Conservation (phyloP, 805 yeast genomes). For the Starmerella geochares region DNA sequence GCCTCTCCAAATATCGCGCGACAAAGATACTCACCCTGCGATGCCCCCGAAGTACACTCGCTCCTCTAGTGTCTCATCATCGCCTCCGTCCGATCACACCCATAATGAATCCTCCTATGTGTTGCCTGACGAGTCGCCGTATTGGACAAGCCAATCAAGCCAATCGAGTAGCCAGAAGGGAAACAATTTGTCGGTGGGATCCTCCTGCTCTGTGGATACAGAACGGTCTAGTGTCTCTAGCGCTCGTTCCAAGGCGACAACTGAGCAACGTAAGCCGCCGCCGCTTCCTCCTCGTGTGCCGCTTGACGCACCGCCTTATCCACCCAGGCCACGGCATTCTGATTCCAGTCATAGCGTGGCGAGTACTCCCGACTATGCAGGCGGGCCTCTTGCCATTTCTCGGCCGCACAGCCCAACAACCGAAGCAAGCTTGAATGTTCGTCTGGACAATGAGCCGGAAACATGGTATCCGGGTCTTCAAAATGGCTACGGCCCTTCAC, state of each 20-base stretch:
- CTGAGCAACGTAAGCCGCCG: too few species aligned
- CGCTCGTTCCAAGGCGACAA: neutral
- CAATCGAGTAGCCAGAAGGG: too few species aligned
- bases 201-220: too few species aligned
- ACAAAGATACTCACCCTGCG: neutral
- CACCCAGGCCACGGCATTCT: neutral
- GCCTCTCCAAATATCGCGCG: neutral
- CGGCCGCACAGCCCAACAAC: neutral
- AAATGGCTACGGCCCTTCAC: too few species aligned
- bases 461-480: neutral
- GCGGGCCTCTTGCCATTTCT: too few species aligned
- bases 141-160: too few species aligned
- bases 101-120: neutral
- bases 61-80: neutral
- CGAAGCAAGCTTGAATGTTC: too few species aligned
- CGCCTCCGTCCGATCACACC: neutral
- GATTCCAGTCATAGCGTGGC: too few species aligned
- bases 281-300: neutral
- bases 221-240: too few species aligned
- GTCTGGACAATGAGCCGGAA: too few species aligned
- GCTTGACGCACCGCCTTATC: neutral
- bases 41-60: neutral
- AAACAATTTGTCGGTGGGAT: too few species aligned
- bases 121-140: neutral
- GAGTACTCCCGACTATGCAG: too few species aligned